Percentiles rank a stretch among this genome's conserved stretches.
Evolutionary conservation across 352 stramenopile species (phyloP).

Genomic region (Phytophthora meadii): DNA sequence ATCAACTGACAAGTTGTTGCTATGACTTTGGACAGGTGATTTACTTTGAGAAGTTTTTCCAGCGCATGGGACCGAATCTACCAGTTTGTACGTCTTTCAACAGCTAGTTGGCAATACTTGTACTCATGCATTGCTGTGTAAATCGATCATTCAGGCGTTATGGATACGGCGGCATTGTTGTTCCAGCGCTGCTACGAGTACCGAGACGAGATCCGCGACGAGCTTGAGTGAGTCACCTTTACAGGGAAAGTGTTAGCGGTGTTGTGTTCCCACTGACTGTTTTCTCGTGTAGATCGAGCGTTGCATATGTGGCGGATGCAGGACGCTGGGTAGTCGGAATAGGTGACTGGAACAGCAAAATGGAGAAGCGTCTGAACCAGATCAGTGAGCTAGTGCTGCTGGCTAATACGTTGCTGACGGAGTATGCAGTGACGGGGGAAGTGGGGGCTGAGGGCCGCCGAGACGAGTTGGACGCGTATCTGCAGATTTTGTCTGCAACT

Average conservation of each 20-base stretch:
- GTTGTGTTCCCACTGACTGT: slow-evolving; percentile 6
- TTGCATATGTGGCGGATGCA: slow-evolving; percentile 77
- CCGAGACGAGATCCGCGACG: slow-evolving; percentile 80
- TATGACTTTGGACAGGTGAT: slow-evolving; percentile 56
- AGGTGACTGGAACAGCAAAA: slow-evolving; percentile 89
- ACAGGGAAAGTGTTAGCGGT: background rate
- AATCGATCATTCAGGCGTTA: slow-evolving; percentile 45
- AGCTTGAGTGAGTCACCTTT: slow-evolving; percentile 66
- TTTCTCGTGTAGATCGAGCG: slow-evolving; percentile 51
- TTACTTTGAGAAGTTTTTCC: slow-evolving; percentile 87
- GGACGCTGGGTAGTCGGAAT: slow-evolving; percentile 85
- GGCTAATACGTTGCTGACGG: slow-evolving; percentile 73
- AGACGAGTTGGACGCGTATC: slow-evolving; percentile 70
- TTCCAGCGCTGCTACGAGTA: slow-evolving; percentile 87
- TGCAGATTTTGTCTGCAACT: slow-evolving; percentile 67
- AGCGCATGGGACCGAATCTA: slow-evolving; percentile 69
- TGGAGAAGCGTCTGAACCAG: slow-evolving; percentile 82
- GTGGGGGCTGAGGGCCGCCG: slow-evolving; percentile 60
- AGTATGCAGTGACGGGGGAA: slow-evolving; percentile 73
- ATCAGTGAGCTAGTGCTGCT: slow-evolving; percentile 86
- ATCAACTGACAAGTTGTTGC: background rate
- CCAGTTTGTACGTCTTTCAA: slow-evolving; percentile 46
- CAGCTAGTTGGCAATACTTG: background rate
- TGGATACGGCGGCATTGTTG: slow-evolving; percentile 57
- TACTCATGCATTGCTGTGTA: slow-evolving; percentile 2